Conservation (phyloP, 768 basidiomycete species). For the Termitomyces sp. region DNA sequence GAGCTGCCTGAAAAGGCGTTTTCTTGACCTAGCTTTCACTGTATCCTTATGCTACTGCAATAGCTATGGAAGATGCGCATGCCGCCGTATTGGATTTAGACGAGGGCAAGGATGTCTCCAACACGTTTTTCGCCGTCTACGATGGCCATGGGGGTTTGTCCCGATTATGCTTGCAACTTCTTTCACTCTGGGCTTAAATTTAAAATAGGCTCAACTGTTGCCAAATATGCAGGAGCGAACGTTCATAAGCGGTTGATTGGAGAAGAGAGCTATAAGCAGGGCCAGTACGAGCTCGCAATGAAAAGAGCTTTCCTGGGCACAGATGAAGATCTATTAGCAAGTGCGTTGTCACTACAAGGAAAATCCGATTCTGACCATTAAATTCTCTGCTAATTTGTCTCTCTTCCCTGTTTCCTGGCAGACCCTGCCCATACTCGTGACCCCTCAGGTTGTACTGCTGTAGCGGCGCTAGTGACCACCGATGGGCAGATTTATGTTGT, state of each 20-base stretch:
- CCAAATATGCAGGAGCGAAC: conserved; percentile 79
- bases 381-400: conserved; percentile 10
- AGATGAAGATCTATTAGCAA: conserved; percentile 87
- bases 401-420: conserved; percentile 23
- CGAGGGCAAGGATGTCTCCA: conserved; percentile 38
- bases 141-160: conserved; percentile 94
- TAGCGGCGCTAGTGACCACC: conserved; percentile 76
- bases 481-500: conserved; percentile 80
- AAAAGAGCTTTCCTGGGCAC: conserved; percentile 90
- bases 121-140: conserved; percentile 93
- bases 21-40: not conserved
- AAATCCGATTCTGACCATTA: conserved; percentile 2
- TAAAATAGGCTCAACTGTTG: conserved; percentile 69
- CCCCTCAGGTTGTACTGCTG: conserved; percentile 95
- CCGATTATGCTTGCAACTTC: not conserved
- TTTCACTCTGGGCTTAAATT: conserved; percentile 8
- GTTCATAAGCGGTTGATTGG: conserved; percentile 71
- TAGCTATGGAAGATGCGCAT: conserved; percentile 99
- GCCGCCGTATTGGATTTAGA: conserved; percentile 68
- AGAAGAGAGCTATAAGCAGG: conserved; percentile 69
- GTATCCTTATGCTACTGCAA: conserved; percentile 2
- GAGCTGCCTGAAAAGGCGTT: conserved; percentile 2
- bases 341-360: conserved; percentile 36
- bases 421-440: conserved; percentile 86
- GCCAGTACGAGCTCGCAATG: conserved; percentile 70